Conservation (phyloP, 768 basidiomycete genomes). For the Crassisporium funariophilum region DNA sequence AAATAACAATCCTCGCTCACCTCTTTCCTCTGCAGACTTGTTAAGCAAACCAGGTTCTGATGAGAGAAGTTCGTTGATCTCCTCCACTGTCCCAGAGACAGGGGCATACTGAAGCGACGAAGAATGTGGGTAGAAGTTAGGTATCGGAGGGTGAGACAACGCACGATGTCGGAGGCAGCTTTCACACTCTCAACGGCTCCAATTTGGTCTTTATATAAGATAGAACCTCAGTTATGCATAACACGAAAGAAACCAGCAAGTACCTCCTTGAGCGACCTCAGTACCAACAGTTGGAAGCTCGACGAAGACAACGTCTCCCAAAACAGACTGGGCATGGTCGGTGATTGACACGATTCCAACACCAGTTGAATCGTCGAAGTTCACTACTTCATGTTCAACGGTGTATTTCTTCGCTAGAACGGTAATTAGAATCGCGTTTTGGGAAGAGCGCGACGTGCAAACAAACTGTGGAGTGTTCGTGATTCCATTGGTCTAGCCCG, state of each 20-base stretch:
- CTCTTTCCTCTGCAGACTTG: conserved; percentile 82
- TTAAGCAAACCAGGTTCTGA: conserved; percentile 81
- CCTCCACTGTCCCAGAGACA: conserved; percentile 79
- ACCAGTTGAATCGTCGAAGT: conserved; percentile 74
- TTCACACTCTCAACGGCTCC: conserved; percentile 97
- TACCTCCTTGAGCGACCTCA: conserved; percentile 73
- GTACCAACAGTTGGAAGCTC: conserved; percentile 76
- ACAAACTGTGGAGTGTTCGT: conserved; percentile 67
- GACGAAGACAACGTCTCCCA: conserved; percentile 98
- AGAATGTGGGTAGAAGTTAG: conserved; percentile 2
- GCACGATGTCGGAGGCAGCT: conserved; percentile 91
- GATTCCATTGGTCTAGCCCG: conserved; percentile 32
- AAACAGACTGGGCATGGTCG: conserved; percentile 84
- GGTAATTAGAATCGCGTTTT: neutral
- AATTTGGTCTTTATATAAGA: conserved; percentile 60
- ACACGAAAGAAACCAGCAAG: conserved; percentile 28
- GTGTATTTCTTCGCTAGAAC: conserved; percentile 77
- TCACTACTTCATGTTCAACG: conserved; percentile 83
- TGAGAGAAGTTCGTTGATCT: conserved; percentile 74
- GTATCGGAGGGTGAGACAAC: conserved; percentile 11
- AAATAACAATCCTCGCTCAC: conserved; percentile 42
- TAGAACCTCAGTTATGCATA: neutral
- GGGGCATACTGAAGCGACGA: conserved; percentile 74
- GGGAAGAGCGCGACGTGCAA: neutral
- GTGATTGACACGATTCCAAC: conserved; percentile 87